Evolutionary conservation across 2,329 filamentous ascomycete species (phyloP).

Genomic region (Alternaria triticina): DNA sequence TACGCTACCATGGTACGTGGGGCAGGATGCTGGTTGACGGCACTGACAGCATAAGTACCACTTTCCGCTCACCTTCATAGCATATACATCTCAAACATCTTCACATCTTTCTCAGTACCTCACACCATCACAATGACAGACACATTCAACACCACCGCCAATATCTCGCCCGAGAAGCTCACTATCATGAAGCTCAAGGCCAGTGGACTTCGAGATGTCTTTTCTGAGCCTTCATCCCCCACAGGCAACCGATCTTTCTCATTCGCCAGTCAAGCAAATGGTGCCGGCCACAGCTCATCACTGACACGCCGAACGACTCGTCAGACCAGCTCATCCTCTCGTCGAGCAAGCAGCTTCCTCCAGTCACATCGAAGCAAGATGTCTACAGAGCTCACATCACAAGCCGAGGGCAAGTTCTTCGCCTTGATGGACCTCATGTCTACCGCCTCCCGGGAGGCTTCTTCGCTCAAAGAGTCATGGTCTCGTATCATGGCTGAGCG

Average conservation of each 20-base stretch:
- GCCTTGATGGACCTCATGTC: conserved; percentile 38
- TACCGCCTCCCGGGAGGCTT: conserved; percentile 30
- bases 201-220: conserved; percentile 26
- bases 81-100: neutral
- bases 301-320: conserved; percentile 25
- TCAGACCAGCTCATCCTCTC: conserved; percentile 22
- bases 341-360: conserved; percentile 29
- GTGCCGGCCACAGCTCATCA: conserved; percentile 6
- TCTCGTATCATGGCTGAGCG: conserved; percentile 33
- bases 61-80: neutral
- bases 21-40: neutral
- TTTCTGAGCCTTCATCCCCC: conserved; percentile 30
- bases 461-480: conserved; percentile 34
- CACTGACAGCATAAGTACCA: conserved; percentile 11
- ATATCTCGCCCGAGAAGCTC: conserved; percentile 31
- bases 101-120: neutral
- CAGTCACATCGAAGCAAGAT: conserved; percentile 33
- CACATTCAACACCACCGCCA: conserved; percentile 2
- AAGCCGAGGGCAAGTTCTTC: conserved; percentile 36
- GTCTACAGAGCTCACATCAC: conserved; percentile 31
- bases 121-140: conserved; percentile 1
- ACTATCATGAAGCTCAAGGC: conserved; percentile 31
- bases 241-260: conserved; percentile 16
- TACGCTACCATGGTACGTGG: neutral
- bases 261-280: conserved; percentile 9